phyloP scores from a whole-genome alignment of 768 basidiomycete species.

The Suillus lakei region DNA sequence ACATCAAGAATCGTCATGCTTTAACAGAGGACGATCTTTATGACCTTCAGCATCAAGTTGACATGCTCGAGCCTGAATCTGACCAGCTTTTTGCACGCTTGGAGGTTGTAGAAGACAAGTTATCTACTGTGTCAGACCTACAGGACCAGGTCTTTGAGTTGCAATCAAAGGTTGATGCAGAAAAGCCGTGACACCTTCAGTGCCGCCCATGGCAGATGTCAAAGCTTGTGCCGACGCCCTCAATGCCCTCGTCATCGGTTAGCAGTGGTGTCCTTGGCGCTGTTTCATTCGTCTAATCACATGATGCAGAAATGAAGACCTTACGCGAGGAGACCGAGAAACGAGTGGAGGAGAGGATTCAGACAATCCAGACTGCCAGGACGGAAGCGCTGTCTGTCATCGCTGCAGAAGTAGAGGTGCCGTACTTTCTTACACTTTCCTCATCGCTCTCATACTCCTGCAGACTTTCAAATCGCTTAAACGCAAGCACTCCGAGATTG shows the following conservation, averaged over 20 bases:
- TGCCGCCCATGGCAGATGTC: conserved; percentile 24
- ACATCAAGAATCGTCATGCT: conserved; percentile 28
- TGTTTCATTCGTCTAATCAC: conserved; percentile 2
- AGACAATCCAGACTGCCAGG: conserved; percentile 46
- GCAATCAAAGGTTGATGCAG: conserved; percentile 25
- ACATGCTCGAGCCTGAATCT: conserved; percentile 42
- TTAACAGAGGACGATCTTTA: conserved; percentile 34
- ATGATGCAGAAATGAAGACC: conserved; percentile 46
- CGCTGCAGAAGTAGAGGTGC: conserved; percentile 33
- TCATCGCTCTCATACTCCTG: conserved; percentile 28
- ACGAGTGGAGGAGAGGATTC: conserved; percentile 52
- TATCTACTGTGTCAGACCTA: conserved; percentile 32
- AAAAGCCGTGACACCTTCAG: conserved; percentile 14
- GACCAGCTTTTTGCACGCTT: conserved; percentile 33
- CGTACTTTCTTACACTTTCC: conserved; percentile 16
- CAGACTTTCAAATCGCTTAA: conserved; percentile 51
- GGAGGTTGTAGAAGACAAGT: conserved; percentile 32
- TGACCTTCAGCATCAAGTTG: conserved; percentile 42
- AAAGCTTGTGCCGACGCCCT: conserved; percentile 40
- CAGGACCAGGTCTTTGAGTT: conserved; percentile 29
- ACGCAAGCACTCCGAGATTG: conserved; percentile 61
- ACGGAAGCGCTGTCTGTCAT: conserved; percentile 42
- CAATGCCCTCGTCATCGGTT: conserved; percentile 48
- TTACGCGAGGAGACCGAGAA: conserved; percentile 47
- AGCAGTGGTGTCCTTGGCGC: conserved; percentile 11